Conservation (phyloP, 1,139 yeast genomes). For the Yamadazyma pseudoaaseri region DNA sequence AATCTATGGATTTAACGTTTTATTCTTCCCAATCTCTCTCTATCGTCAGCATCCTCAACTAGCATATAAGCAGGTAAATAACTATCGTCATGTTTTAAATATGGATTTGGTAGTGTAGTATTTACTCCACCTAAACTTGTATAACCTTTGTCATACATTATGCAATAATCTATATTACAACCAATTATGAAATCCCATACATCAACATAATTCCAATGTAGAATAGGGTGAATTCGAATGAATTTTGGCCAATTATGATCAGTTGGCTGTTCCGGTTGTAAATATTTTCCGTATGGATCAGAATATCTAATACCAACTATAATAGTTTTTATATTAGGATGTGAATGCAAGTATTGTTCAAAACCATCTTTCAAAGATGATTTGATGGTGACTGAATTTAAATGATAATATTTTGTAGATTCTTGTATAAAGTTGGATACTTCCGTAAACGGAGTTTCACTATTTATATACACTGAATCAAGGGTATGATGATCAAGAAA, state of each 20-base stretch:
- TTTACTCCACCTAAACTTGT: slow-evolving; percentile 78
- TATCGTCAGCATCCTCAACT: slow-evolving; percentile 56
- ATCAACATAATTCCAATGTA: slow-evolving; percentile 77
- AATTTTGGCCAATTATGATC: slow-evolving; percentile 90
- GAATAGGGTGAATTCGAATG: slow-evolving; percentile 73
- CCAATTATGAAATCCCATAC: slow-evolving; percentile 69
- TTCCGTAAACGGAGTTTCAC: slow-evolving; percentile 65
- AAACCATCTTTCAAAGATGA: slow-evolving; percentile 66
- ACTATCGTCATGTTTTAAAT: slow-evolving; percentile 32
- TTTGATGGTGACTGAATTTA: slow-evolving; percentile 46
- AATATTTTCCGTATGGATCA: slow-evolving; percentile 68
- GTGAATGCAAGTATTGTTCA: slow-evolving; percentile 47
- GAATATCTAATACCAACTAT: slow-evolving; percentile 79
- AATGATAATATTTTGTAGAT: slow-evolving; percentile 42
- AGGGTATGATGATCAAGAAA: slow-evolving; percentile 29
- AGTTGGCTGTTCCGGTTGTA: slow-evolving; percentile 60
- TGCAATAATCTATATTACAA: slow-evolving; percentile 58
- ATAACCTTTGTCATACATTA: slow-evolving; percentile 71
- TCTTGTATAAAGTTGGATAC: slow-evolving; percentile 46
- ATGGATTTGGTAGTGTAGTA: slow-evolving; percentile 68
- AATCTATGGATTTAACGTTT: slow-evolving; percentile 4
- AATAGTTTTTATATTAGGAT: slow-evolving; percentile 56
- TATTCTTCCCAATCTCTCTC: slow-evolving; percentile 42
- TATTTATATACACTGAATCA: slow-evolving; percentile 67
- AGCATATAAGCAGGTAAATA: slow-evolving; percentile 69